Base-by-base conservation (phyloP, 2,329 filamentous ascomycete species). In the Graphilbum fragrans region DNA sequence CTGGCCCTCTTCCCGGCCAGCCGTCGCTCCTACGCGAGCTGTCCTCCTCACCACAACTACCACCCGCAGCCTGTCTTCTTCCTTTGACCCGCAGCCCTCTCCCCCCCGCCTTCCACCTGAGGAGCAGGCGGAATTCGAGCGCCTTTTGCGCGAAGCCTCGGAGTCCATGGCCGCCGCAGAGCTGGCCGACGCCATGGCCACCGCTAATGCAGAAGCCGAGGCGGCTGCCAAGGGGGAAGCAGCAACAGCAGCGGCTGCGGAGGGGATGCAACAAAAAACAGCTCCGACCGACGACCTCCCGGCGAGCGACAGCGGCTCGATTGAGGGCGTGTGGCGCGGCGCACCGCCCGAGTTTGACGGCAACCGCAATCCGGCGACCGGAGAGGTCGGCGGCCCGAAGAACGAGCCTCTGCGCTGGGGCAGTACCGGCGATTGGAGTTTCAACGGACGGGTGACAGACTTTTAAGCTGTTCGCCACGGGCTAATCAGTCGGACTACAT, bases 341-440 rank as follows among this genome's bases (percentile, higher is more conserved):
- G 82, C 87, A 35, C 74, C 80, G 53, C 88, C 92, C 2, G 90
- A 96, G 64, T 98, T 98, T 53, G 80, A 90, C 51, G 92, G 92
- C 44, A 88, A 96, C 41, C 72, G 69, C 42, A 96, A 98, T 60
- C 92, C 92, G 3, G 82, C 81, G 68, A 98, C 92, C 2, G 92
- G 92, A 20, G 92, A 98, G 69, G 77, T 95, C 11, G 92, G 92
- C 6, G 92, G 92, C 1, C 92, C 92, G 6, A 98, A 96, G 77
- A 96, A 94, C 56, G 90, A 98, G 63, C 92, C 92, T 39, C 56
- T 96, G 57, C 67, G 88, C 52, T 95, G 90, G 90, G 87, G 87
- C 0, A 67, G 71, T 17, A 58, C 54, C 0, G 80, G 85, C 1
- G 77, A 81, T 53, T 98, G 88, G 82, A 95, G 86, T 59, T 98